These are phyloP conservation scores for Sordaria brevicollis DNA, from an alignment of 495 filamentous ascomycete genomes.

Conservation along the genomic window DNA sequence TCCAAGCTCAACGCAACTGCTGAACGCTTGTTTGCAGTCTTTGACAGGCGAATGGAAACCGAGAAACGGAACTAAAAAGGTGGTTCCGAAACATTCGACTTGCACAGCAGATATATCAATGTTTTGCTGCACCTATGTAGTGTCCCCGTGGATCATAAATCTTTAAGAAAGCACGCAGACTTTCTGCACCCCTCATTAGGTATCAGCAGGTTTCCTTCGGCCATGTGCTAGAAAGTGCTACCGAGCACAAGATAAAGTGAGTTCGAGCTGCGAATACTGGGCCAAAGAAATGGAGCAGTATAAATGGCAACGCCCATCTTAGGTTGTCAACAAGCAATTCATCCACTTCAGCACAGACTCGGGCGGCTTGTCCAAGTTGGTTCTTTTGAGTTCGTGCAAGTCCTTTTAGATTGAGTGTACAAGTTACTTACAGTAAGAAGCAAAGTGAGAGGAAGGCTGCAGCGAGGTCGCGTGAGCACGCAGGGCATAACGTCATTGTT, in stretches of 20 bases:
- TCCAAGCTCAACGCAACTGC: background rate
- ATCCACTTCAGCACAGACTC: background rate
- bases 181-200: background rate
- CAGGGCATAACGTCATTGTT: background rate
- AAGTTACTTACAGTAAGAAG: background rate
- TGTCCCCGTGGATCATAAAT: background rate
- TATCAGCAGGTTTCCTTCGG: background rate
- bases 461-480: background rate
- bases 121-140: background rate
- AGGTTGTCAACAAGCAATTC: background rate
- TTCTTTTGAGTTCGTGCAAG: background rate
- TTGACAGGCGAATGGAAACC: background rate
- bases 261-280: background rate
- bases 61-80: background rate
- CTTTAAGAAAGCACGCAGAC: background rate
- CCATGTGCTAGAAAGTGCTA: background rate
- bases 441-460: background rate
- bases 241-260: background rate
- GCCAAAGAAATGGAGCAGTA: background rate
- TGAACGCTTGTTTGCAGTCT: background rate
- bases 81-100: background rate
- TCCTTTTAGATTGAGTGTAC: background rate
- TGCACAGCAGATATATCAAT: background rate
- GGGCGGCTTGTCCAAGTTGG: background rate
- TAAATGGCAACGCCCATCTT: background rate